Base-by-base conservation (phyloP, 208 protist genomes). In the Porcisia deanei region DNA sequence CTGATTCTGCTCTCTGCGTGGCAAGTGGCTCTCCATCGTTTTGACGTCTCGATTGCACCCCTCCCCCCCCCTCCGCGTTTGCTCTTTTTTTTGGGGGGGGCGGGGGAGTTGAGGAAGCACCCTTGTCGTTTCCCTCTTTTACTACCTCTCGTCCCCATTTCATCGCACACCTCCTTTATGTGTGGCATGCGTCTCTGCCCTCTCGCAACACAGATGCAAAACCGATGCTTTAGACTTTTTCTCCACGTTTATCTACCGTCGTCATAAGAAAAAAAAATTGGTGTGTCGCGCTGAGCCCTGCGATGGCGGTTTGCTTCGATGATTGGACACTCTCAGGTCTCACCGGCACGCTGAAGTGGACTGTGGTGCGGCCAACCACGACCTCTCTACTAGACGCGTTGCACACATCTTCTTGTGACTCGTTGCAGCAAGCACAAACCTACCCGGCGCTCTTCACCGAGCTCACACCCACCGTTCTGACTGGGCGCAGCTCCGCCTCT, bases 391-490 rank as follows among this genome's bases (percentile, higher is more conserved):
- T 52, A n/a, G 18, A 61, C 47, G 14, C 43, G 55, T n/a, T 55
- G 43, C n/a, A 55, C 43, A 30, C n/a, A 12, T 72, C 49, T 25
- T 41, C 43, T 59, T 45, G 37, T 5, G 68, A 49, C 47, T 16
- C 41, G 10, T 53, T 34, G 16, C 65, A 72, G 55, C 71, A 69
- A 45, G 12, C 77, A 20, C 77, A 67, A 52, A 37, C 14, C 71
- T 82, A 82, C 34, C 58, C 41, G 14, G 58, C 58, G 1, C 73
- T 82, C 30, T 77, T 70, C 59, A 82, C 78, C 4, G 78, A 78
- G 41, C 78, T 78, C 49, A 82, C 78, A 3, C 78, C 78, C 25
- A 82, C 73, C 3, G 73, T 75, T 18, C 12, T 82, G 34, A 77
- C 78, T 1, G 73, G 78, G 52, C 71, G 68, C 43, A 52, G 57